Evolutionary conservation across 768 basidiomycete genomes (phyloP), one percentile per base, ranked within the genome.

Genomic region (Podaxis sp.): DNA sequence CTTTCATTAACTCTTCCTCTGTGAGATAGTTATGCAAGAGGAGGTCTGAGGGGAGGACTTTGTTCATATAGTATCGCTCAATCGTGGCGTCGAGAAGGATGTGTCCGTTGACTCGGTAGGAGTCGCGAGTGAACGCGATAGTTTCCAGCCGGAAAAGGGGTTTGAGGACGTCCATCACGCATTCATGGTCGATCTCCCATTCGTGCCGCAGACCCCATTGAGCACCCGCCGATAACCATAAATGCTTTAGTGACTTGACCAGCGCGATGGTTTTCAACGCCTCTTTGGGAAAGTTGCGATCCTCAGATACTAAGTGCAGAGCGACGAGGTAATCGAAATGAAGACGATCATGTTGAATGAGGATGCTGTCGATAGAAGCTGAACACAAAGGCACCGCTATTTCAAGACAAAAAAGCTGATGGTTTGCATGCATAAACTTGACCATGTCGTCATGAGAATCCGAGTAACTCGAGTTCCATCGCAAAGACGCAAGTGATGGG

Each of bases 181-280:
- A 30, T 3, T 67, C 61, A 56, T 73, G 73, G 33, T 72, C 61
- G 48, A 74, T 57, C 49, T 62, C 59, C 74, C 74, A 76, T 19
- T 67, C 69, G 60, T 67, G 69, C 39, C 70, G 67, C 60, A 64
- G 63, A 2, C 65, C 61, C 13, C 61, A 57, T 52, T 70, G 70
- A 19, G 65, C 65, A 26, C 73, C 73, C 19, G 72, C 71, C 2
- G 73, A 73, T 13, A 75, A 38, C 70, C 71, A 74, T 9, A 75
- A 65, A 53, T 62, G 66, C 26, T 64, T 52, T 2, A 75, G 68
- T 9, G 68, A 64, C 9, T 52, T 24, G 44, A 73, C 63, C 3
- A 66, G 57, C 5, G 68, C 66, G 22, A 76, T 57, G 17, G 54
- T 52, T n/a, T 44, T 54, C 7, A 76, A 61, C 3, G 70, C 66